These are phyloP conservation scores for Eucalyptus cloeziana DNA, from an alignment of 345 rosid genomes.

Conservation along the genomic window DNA sequence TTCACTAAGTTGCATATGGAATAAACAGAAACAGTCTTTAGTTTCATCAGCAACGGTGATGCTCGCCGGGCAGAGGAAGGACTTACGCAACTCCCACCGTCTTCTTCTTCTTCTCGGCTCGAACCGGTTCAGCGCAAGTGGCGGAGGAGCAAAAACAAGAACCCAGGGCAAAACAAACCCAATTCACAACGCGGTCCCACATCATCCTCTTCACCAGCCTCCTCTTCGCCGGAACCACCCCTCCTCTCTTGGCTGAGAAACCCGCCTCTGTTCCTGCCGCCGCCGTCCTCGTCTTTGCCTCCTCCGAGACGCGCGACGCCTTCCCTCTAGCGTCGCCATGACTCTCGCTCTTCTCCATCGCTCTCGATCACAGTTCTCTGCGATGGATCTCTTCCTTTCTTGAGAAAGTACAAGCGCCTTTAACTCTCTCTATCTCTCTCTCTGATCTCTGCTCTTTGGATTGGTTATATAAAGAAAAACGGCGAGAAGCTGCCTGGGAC, in stretches of 20 bases:
- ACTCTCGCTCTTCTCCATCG: background rate
- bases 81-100: background rate
- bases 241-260: slow-evolving; percentile 4
- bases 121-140: background rate
- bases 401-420: background rate
- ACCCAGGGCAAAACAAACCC: background rate
- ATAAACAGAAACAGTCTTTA: background rate
- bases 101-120: background rate
- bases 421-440: background rate
- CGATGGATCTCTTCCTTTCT: background rate
- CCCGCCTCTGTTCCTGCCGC: background rate
- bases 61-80: background rate
- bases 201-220: slow-evolving; percentile 30
- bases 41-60: background rate
- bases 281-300: background rate
- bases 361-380: background rate
- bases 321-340: background rate
- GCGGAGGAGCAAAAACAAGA: background rate
- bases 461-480: background rate
- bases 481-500: background rate
- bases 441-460: background rate
- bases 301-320: background rate
- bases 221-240: slow-evolving; percentile 21
- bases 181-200: background rate
- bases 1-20: background rate